phyloP scores from a whole-genome alignment of 2,329 filamentous ascomycete genomes.

The Ampelomyces quisqualis region DNA sequence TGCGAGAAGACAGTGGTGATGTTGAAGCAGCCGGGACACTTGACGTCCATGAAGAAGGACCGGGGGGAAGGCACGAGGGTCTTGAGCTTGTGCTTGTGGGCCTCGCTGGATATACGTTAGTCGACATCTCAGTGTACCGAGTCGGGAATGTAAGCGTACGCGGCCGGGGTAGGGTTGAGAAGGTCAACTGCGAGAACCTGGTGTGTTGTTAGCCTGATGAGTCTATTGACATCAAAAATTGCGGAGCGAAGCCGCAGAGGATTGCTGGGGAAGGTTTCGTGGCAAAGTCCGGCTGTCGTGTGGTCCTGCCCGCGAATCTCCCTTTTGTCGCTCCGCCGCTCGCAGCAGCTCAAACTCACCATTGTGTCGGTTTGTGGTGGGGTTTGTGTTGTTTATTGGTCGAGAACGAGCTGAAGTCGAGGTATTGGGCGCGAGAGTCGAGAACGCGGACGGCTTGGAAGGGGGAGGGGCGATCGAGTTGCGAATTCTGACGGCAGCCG shows the following conservation, averaged over 20 bases:
- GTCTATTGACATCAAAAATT: slow-evolving; percentile 15
- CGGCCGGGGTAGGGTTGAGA: slow-evolving; percentile 95
- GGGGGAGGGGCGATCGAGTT: slow-evolving; percentile 16
- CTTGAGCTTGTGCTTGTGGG: slow-evolving; percentile 99
- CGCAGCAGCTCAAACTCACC: slow-evolving; percentile 34
- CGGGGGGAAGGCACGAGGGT: slow-evolving; percentile 92
- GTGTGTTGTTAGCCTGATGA: slow-evolving; percentile 15
- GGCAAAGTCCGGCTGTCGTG: slow-evolving; percentile 39
- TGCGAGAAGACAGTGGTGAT: slow-evolving; percentile 99
- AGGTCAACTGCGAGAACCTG: slow-evolving; percentile 99
- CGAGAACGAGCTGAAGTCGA: slow-evolving; percentile 35
- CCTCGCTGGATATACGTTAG: slow-evolving; percentile 61
- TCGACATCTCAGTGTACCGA: slow-evolving; percentile 14
- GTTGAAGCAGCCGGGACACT: slow-evolving; percentile 99
- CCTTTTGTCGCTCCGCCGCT: slow-evolving; percentile 9
- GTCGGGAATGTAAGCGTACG: slow-evolving; percentile 45
- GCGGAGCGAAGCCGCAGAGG: slow-evolving; percentile 15
- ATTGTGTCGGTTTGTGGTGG: slow-evolving; percentile 43
- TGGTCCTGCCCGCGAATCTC: slow-evolving; percentile 21
- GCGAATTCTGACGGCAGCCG: slow-evolving; percentile 4
- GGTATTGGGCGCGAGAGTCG: slow-evolving; percentile 39
- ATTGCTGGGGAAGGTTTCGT: slow-evolving; percentile 29
- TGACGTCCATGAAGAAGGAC: slow-evolving; percentile 99
- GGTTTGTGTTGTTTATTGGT: slow-evolving; percentile 30
- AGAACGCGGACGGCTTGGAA: slow-evolving; percentile 36